A percentile compares a stretch with the other conserved stretches of the same genome.
phyloP scores from a whole-genome alignment of 148 eudicot genomes.

The Rhododendron henanense region DNA sequence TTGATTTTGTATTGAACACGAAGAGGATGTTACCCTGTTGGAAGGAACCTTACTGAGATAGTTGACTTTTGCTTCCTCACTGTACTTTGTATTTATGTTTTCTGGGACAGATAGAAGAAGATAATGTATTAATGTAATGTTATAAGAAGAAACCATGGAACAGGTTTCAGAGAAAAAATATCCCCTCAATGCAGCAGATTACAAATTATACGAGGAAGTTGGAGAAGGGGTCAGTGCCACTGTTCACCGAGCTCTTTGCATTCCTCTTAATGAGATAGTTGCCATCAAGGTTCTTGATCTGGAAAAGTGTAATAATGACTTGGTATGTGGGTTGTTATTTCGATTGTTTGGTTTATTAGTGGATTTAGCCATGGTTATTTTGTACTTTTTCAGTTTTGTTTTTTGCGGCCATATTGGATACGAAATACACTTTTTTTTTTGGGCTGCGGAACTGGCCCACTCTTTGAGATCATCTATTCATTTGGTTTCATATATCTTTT shows the following conservation, averaged over 20 bases:
- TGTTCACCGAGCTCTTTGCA: constrained; percentile 85
- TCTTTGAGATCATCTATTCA: not conserved
- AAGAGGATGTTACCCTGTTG: constrained; percentile 34
- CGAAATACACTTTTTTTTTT: not conserved
- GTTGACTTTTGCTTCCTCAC: constrained; percentile 6
- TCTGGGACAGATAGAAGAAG: constrained; percentile 24
- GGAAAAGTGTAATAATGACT: constrained; percentile 86
- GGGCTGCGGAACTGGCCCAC: not conserved
- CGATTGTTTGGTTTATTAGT: not conserved
- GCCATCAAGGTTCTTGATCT: constrained; percentile 97
- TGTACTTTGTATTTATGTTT: constrained; percentile 20
- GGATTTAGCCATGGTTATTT: not conserved
- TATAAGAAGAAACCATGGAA: constrained; percentile 49
- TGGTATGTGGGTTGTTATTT: constrained; percentile 49
- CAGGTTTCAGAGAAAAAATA: constrained; percentile 47
- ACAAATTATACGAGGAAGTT: constrained; percentile 81
- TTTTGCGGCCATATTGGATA: not conserved
- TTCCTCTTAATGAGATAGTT: constrained; percentile 87
- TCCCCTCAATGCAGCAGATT: constrained; percentile 65
- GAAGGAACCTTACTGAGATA: constrained; percentile 32
- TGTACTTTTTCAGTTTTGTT: not conserved
- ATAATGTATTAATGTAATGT: constrained; percentile 23
- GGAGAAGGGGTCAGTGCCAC: constrained; percentile 97
- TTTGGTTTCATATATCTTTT: not conserved
- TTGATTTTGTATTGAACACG: constrained; percentile 16